Percentiles rank a stretch among this genome's conserved stretches.
Conservation (phyloP, 306 rosid genomes). For the Vigna hirtella region DNA sequence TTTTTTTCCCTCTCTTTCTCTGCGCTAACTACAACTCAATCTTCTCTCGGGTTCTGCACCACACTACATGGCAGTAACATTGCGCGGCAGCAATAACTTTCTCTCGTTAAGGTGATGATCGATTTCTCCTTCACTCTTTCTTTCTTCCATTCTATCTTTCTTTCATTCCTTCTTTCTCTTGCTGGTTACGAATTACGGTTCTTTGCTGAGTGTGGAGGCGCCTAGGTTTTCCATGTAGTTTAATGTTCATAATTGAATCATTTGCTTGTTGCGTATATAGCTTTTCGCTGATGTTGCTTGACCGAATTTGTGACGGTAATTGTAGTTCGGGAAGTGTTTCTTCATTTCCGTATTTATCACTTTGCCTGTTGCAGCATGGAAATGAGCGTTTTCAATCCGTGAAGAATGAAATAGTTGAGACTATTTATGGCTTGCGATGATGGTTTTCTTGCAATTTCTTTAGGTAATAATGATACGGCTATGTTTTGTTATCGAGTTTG, state of each 20-base stretch:
- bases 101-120: constrained; percentile 69
- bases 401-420: background rate
- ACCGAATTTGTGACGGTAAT: background rate
- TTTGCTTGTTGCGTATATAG: background rate
- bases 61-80: constrained; percentile 65
- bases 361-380: constrained; percentile 6
- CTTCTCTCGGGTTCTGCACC: constrained; percentile 32
- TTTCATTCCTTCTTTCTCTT: background rate
- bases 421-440: background rate
- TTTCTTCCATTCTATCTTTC: background rate
- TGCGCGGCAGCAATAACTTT: constrained; percentile 56
- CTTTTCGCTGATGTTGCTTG: background rate
- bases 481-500: background rate
- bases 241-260: background rate
- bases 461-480: background rate
- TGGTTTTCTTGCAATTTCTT: constrained; percentile 13
- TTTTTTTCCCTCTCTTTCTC: constrained; percentile 23
- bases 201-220: background rate
- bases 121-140: background rate
- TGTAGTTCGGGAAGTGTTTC: background rate
- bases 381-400: constrained; percentile 10
- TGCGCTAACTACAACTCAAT: background rate
- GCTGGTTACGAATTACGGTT: background rate
- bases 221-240: constrained; percentile 44
- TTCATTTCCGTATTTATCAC: background rate